phyloP scores from a whole-genome alignment of 2,329 filamentous ascomycete genomes.

The Paecilomyces variotii region DNA sequence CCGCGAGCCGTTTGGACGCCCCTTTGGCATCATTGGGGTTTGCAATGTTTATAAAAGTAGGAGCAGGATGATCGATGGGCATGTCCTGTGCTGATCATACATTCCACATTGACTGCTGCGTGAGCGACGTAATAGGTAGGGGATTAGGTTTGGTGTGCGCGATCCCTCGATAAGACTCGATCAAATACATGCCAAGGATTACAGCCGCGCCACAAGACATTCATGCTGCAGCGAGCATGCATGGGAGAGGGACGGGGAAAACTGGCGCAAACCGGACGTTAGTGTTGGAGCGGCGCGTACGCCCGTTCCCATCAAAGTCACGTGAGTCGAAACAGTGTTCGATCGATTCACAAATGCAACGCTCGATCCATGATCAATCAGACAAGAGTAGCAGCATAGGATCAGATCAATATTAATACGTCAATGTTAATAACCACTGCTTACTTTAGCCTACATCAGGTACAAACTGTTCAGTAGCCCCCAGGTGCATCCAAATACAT shows the following conservation, averaged over 20 bases:
- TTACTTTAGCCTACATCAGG: no score
- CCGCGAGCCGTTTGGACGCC: slow-evolving; percentile 14
- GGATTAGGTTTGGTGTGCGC: background rate
- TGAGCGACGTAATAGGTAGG: background rate
- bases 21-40: slow-evolving; percentile 17
- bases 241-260: background rate
- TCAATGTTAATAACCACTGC: no score
- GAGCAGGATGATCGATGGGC: background rate
- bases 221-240: background rate
- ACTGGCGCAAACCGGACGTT: background rate
- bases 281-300: background rate
- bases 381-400: no score
- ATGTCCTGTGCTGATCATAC: background rate
- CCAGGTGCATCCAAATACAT: no score
- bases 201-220: background rate
- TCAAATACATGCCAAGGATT: background rate
- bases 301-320: background rate
- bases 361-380: no score
- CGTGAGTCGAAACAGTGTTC: background rate
- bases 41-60: slow-evolving; percentile 18
- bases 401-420: no score
- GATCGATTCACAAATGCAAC: background rate
- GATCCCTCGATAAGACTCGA: background rate
- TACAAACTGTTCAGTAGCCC: no score
- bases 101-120: background rate